Percentiles rank a stretch among this genome's conserved stretches.
These are phyloP conservation scores for Crepidotus variabilis DNA, from an alignment of 768 basidiomycete genomes.

Conservation along the genomic window DNA sequence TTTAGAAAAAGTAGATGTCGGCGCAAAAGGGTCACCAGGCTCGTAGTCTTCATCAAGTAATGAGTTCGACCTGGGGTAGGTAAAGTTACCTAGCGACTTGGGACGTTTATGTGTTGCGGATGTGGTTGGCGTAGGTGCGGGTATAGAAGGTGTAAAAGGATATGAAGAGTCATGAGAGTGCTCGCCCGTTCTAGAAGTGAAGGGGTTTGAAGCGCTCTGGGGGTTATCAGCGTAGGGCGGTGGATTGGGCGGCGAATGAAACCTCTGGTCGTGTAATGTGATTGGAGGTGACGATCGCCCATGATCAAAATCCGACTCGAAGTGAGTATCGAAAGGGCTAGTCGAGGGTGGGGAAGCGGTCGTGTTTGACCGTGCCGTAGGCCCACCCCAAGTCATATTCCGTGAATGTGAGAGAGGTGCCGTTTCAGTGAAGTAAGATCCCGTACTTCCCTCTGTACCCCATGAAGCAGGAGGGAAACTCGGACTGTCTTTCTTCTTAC, in stretches of 20 bases:
- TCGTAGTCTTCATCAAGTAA: neutral
- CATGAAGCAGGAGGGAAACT: slow-evolving; percentile 66
- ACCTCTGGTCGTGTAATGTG: neutral
- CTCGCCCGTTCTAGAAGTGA: neutral
- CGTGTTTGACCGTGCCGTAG: slow-evolving; percentile 9
- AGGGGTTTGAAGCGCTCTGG: neutral
- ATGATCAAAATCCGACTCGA: slow-evolving; percentile 40
- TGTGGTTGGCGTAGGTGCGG: no score
- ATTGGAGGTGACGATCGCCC: slow-evolving; percentile 12
- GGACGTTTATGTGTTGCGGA: neutral
- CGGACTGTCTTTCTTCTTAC: slow-evolving; percentile 41
- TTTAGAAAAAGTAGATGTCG: neutral
- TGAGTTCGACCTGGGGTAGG: neutral
- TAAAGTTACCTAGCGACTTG: neutral
- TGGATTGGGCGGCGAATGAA: no score
- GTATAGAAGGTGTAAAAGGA: no score
- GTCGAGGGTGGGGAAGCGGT: slow-evolving; percentile 10
- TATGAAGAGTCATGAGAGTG: no score
- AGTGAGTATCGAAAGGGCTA: slow-evolving; percentile 35
- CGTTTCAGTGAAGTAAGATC: slow-evolving; percentile 49
- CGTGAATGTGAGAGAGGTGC: slow-evolving; percentile 17
- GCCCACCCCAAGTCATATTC: slow-evolving; percentile 31
- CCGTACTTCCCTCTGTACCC: slow-evolving; percentile 45
- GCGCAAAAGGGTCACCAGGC: neutral
- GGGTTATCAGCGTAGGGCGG: no score